These are phyloP conservation scores for Alternaria consortialis DNA, from an alignment of 2,329 filamentous ascomycete species.

Conservation along the genomic window DNA sequence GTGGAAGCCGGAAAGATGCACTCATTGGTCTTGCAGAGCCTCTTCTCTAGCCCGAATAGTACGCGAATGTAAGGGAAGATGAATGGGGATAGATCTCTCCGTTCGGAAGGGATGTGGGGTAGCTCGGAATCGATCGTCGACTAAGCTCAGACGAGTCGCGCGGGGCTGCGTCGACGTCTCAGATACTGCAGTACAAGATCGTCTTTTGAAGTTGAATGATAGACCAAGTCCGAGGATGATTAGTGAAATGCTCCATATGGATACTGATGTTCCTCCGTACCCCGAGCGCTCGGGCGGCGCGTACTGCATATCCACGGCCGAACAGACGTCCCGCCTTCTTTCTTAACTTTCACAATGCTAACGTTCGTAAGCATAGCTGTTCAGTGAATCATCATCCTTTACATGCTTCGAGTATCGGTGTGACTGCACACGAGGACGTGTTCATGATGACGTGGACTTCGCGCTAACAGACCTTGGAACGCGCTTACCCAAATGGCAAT, in stretches of 20 bases:
- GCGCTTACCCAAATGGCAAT: not conserved
- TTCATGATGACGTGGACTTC: conserved; percentile 1
- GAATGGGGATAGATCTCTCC: not conserved
- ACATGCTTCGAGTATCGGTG: not conserved
- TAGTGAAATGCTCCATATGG: not conserved
- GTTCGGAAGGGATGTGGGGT: conserved; percentile 2
- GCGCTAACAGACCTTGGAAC: not conserved
- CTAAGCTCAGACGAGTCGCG: conserved; percentile 11
- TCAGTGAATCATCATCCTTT: not conserved
- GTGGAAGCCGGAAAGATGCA: not conserved
- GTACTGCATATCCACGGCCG: not conserved
- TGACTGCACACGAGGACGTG: not conserved
- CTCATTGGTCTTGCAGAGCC: not conserved
- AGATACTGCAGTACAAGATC: not conserved
- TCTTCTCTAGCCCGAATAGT: not conserved
- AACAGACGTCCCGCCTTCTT: not conserved
- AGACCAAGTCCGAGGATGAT: not conserved
- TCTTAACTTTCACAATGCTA: not conserved
- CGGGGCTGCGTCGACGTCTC: not conserved
- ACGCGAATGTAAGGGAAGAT: not conserved
- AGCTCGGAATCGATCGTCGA: conserved; percentile 4
- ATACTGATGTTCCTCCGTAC: not conserved
- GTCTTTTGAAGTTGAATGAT: not conserved
- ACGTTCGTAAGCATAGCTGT: not conserved
- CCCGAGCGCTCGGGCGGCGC: not conserved